phyloP scores from a whole-genome alignment of 495 filamentous ascomycete species.

The Tuber borchii region DNA sequence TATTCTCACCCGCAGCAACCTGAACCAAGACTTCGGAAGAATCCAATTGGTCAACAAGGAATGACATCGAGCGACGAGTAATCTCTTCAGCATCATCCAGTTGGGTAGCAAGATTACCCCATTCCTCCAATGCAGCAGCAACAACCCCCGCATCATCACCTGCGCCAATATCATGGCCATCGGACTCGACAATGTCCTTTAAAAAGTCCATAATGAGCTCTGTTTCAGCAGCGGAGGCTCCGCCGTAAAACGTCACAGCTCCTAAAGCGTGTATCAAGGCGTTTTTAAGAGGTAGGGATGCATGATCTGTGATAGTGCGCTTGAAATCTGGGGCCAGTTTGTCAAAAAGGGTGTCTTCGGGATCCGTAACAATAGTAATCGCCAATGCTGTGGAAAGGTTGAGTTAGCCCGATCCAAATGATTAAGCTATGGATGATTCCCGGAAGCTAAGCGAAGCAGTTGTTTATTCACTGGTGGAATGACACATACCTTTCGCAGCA shows the following conservation, averaged over 20 bases:
- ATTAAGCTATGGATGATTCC: background rate
- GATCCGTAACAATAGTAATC: slow-evolving; percentile 65
- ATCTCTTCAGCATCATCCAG: slow-evolving; percentile 72
- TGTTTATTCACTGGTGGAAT: slow-evolving; percentile 6
- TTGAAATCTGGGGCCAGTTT: slow-evolving; percentile 59
- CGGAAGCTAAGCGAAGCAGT: background rate
- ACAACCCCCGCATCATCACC: slow-evolving; percentile 70
- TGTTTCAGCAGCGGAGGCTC: slow-evolving; percentile 62
- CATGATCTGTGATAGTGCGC: slow-evolving; percentile 61
- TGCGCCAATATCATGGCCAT: slow-evolving; percentile 69
- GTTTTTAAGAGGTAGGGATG: slow-evolving; percentile 59
- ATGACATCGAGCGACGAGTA: slow-evolving; percentile 69
- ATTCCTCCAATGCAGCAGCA: slow-evolving; percentile 73
- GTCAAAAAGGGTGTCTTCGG: slow-evolving; percentile 65
- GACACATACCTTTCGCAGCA: slow-evolving; percentile 53
- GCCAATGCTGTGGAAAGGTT: slow-evolving; percentile 54
- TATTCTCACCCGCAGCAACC: slow-evolving; percentile 79
- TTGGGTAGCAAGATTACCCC: slow-evolving; percentile 79
- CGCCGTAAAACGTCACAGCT: slow-evolving; percentile 68
- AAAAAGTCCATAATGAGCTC: slow-evolving; percentile 75
- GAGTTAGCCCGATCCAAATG: slow-evolving; percentile 1
- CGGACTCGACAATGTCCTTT: slow-evolving; percentile 77
- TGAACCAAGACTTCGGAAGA: slow-evolving; percentile 70
- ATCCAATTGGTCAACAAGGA: slow-evolving; percentile 83
- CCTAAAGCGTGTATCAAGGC: slow-evolving; percentile 70